Evolutionary conservation across 441 rosid species (phyloP).

Genomic region (Aleurites moluccanus): DNA sequence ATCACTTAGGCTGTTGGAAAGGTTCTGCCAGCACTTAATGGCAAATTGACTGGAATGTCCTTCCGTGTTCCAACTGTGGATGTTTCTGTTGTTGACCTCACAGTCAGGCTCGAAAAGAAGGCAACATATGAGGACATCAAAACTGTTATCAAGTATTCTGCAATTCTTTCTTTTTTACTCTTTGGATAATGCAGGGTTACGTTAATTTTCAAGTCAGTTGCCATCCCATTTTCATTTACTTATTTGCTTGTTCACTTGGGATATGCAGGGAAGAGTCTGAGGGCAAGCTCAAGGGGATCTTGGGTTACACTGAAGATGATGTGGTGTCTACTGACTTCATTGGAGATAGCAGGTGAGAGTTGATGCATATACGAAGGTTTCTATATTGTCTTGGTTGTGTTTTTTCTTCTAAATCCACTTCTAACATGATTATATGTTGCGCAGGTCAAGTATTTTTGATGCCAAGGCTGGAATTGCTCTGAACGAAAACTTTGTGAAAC

Average conservation of each 20-base stretch:
- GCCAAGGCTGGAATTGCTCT: constrained; percentile 85
- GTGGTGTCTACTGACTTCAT: constrained; percentile 71
- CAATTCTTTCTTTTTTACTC: neutral
- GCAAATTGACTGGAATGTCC: constrained; percentile 85
- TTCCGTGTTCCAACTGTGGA: constrained; percentile 91
- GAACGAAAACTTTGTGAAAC: constrained; percentile 59
- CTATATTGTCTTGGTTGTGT: neutral
- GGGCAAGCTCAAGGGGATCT: constrained; percentile 67
- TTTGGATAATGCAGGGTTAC: neutral
- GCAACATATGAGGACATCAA: constrained; percentile 69
- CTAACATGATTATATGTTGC: neutral
- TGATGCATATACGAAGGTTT: neutral
- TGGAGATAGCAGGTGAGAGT: constrained; percentile 59
- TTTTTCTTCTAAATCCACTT: too few relatives aligned
- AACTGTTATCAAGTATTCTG: constrained; percentile 49
- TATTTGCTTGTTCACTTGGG: neutral
- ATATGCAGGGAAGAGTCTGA: constrained; percentile 57
- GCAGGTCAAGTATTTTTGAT: constrained; percentile 80
- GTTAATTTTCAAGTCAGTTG: neutral
- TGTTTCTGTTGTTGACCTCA: constrained; percentile 85
- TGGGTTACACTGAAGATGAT: constrained; percentile 75
- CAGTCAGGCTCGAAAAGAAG: constrained; percentile 65
- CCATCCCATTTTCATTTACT: neutral
- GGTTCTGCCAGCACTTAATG: constrained; percentile 67
- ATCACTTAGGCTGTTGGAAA: constrained; percentile 53